Base-by-base conservation (phyloP, 2,329 filamentous ascomycete species). In the Mollisia scopiformis region DNA sequence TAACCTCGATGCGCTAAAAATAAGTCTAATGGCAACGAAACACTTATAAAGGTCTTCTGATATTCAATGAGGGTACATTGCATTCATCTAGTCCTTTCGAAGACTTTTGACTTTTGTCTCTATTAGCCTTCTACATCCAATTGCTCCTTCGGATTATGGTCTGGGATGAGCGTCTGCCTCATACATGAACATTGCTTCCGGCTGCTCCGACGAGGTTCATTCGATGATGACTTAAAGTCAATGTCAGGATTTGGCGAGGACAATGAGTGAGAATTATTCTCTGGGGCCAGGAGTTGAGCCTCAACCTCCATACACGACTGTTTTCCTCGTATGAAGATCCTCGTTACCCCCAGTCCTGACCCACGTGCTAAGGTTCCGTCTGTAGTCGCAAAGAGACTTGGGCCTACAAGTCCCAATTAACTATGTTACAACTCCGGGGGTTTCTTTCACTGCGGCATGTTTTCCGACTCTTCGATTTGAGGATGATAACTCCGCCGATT, bases 331-430 rank as follows among this genome's bases (percentile, higher is more conserved):
- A 65, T 61, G 62, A 41, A 25, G 49, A n/a, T 28, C 30, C 37
- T 46, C 35, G n/a, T 11, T 39, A 27, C 16, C 27, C 14, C 31
- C 19, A n/a, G 3, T 49, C 8, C 23, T 53, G 6, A 6, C 43
- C 56, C 30, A 46, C 46, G 37, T 62, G 25, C 58, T 68, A 31
- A 65, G 33, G 7, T 51, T 10, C 52, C 25, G 16, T 41, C 4
- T 35, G 5, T 55, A 74, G 86, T 84, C 85, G 47, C 83, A 88
- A 72, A 77, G 87, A 72, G 87, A 90, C 76, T 76, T 88, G 41
- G 79, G 81, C 23, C 74, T 84, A 11, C 77, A 79, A 58, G 77
- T 89, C 6, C 87, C 87, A 2, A 81, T 90, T 68, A 88, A 89
- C 68, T 88, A 79, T 71, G 80, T 87, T 39, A 85, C 83, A 3